Percentiles rank a stretch among this genome's conserved stretches.
phyloP scores from a whole-genome alignment of 768 basidiomycete species.

The Xerocomus spinulosus region DNA sequence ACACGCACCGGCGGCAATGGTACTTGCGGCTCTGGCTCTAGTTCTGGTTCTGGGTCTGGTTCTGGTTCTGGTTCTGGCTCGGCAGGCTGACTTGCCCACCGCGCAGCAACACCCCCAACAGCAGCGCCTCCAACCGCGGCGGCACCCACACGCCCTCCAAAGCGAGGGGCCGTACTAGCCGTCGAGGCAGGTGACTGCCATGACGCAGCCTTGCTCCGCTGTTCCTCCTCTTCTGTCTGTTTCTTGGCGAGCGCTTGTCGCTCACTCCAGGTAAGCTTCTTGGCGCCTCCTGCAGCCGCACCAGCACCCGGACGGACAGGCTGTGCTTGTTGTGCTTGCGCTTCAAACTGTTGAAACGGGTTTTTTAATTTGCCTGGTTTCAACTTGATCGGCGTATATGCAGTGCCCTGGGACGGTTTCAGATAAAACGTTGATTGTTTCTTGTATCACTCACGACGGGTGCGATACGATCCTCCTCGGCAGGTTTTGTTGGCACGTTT shows the following conservation, averaged over 20 bases:
- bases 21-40: slow-evolving; percentile 29
- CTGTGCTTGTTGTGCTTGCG: slow-evolving; percentile 40
- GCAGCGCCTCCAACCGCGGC: slow-evolving; percentile 33
- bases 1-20: too few relatives aligned
- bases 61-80: slow-evolving; percentile 24
- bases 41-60: slow-evolving; percentile 36
- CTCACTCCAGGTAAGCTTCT: slow-evolving; percentile 93
- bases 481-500: slow-evolving; percentile 56
- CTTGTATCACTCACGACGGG: slow-evolving; percentile 58
- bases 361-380: slow-evolving; percentile 86
- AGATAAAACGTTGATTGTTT: background rate
- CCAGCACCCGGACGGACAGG: slow-evolving; percentile 16
- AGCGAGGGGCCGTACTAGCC: slow-evolving; percentile 34
- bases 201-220: slow-evolving; percentile 54
- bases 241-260: slow-evolving; percentile 89
- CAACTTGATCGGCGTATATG: slow-evolving; percentile 84
- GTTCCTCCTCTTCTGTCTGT: slow-evolving; percentile 75
- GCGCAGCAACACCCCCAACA: slow-evolving; percentile 28
- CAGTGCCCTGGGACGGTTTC: slow-evolving; percentile 49
- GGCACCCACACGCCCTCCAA: slow-evolving; percentile 25
- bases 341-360: slow-evolving; percentile 64
- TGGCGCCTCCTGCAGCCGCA: slow-evolving; percentile 36
- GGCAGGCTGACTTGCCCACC: slow-evolving; percentile 14
- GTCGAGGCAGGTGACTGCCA: slow-evolving; percentile 38
- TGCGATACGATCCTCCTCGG: slow-evolving; percentile 76